Evolutionary conservation across 2,329 filamentous ascomycete species (phyloP).

Genomic region (Verruconis gallopava): DNA sequence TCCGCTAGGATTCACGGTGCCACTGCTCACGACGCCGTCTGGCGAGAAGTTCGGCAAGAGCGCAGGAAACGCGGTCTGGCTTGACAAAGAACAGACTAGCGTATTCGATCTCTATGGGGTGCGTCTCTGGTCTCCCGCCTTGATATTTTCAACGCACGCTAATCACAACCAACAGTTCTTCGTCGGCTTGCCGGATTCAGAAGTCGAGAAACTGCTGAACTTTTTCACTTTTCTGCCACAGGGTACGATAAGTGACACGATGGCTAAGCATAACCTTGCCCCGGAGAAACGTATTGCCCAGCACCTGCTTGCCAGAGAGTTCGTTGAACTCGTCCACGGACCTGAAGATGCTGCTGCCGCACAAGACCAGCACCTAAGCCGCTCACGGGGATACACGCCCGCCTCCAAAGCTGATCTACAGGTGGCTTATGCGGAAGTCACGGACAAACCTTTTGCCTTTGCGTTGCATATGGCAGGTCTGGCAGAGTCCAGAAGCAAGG

Average conservation of each 20-base stretch:
- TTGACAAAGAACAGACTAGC: slow-evolving; percentile 68
- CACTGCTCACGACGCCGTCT: slow-evolving; percentile 70
- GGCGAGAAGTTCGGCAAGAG: slow-evolving; percentile 93
- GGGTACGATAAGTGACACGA: slow-evolving; percentile 50
- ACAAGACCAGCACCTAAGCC: slow-evolving; percentile 39
- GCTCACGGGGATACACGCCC: not conserved
- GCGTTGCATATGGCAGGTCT: not conserved
- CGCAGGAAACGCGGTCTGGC: slow-evolving; percentile 86
- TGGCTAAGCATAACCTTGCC: slow-evolving; percentile 54
- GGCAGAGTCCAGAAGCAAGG: not conserved
- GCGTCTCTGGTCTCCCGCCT: slow-evolving; percentile 15
- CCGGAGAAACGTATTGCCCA: slow-evolving; percentile 67
- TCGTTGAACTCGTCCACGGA: slow-evolving; percentile 70
- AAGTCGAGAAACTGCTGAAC: slow-evolving; percentile 71
- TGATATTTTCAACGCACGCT: not conserved
- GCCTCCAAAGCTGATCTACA: not conserved
- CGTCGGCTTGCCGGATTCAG: slow-evolving; percentile 64
- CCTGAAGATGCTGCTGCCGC: slow-evolving; percentile 48
- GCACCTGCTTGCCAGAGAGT: slow-evolving; percentile 69
- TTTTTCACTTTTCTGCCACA: slow-evolving; percentile 82
- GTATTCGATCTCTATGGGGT: slow-evolving; percentile 74
- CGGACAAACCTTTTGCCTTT: not conserved
- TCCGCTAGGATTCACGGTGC: slow-evolving; percentile 80
- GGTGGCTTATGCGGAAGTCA: not conserved
- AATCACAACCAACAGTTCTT: slow-evolving; percentile 55